Base-by-base conservation (phyloP, 164 flowering plant species). In the Vitis rupestris region DNA sequence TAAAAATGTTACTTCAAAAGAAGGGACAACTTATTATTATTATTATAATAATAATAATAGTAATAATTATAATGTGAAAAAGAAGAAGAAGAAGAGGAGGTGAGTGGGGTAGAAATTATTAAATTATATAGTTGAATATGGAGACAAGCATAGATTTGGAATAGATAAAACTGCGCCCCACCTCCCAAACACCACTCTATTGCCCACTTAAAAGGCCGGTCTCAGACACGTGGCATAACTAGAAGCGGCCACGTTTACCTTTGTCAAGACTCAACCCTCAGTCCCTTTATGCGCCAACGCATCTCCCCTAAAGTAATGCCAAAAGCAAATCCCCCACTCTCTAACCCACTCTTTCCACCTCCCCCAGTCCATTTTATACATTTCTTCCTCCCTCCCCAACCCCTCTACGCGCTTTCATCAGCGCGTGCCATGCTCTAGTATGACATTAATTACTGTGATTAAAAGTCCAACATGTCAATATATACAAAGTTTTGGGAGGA, bases 261-360 rank as follows among this genome's bases (percentile, higher is more conserved):
- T 37, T 37, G 44, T 37, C 44, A 37, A 37, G 4, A 37, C 7
- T 37, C 44, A 37, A 19, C 11, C 51, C 52, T 11, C 37, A 11
- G 23, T 4, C 0, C 59, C 59, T 61, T 64, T 51, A 65, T 74
- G 77, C 72, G 72, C 76, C 78, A 65, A 55, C 70, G 67, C 72
- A 68, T 65, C 49, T 60, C 6, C 62, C 70, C 56, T 61, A 60
- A 64, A 72, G 72, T n/a, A 76, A 72, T 48, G 64, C 71, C 64
- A 44, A 67, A 72, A 70, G 50, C 74, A 54, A 65, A 72, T 69
- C 76, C 44, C 44, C 44, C 44, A 37, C 44, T 3, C 44, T 73
- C 74, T 59, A 44, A 37, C 61, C 17, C 73, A 59, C 67, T 72
- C 56, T 71, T 67, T 50, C 19, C 4, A 9, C 61, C 29, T 48